A percentile compares a stretch with the other conserved stretches of the same genome.
These are phyloP conservation scores for Taxillus chinensis DNA, from an alignment of 164 flowering plant genomes.

Conservation along the genomic window DNA sequence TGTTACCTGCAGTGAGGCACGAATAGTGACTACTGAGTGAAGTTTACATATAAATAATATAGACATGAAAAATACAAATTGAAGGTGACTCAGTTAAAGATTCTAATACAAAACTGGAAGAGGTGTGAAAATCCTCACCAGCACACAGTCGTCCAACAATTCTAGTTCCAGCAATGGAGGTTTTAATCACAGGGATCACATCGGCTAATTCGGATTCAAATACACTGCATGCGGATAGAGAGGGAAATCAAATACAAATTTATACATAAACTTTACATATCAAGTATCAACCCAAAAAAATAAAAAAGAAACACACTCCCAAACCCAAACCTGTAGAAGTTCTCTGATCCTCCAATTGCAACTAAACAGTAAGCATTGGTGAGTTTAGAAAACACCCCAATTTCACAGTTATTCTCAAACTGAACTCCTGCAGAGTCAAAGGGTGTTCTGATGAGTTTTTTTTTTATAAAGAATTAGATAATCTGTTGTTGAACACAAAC, in stretches of 20 bases:
- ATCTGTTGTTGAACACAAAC: no score
- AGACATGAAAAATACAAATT: no score
- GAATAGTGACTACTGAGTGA: no score
- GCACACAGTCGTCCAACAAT: conserved; percentile 81
- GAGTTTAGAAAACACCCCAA: conserved; percentile 75
- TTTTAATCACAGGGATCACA: conserved; percentile 83
- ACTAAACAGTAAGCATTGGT: conserved; percentile 84
- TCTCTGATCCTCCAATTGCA: conserved; percentile 91
- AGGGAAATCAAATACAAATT: no score
- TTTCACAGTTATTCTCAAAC: conserved; percentile 67
- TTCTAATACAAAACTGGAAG: not conserved
- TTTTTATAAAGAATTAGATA: no score
- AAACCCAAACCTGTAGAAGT: conserved; percentile 58
- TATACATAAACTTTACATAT: no score
- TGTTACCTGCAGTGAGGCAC: conserved; percentile 46
- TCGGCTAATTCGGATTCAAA: conserved; percentile 83
- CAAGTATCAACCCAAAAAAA: no score
- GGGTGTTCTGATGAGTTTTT: not conserved
- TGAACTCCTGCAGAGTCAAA: conserved; percentile 40
- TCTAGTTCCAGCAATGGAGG: conserved; percentile 79
- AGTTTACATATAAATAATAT: no score
- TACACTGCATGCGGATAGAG: conserved; percentile 26
- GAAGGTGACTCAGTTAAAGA: not conserved
- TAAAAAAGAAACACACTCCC: no score
- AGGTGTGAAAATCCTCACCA: conserved; percentile 29